phyloP scores from a whole-genome alignment of 345 rosid species.

The Crucihimalaya himalaica region DNA sequence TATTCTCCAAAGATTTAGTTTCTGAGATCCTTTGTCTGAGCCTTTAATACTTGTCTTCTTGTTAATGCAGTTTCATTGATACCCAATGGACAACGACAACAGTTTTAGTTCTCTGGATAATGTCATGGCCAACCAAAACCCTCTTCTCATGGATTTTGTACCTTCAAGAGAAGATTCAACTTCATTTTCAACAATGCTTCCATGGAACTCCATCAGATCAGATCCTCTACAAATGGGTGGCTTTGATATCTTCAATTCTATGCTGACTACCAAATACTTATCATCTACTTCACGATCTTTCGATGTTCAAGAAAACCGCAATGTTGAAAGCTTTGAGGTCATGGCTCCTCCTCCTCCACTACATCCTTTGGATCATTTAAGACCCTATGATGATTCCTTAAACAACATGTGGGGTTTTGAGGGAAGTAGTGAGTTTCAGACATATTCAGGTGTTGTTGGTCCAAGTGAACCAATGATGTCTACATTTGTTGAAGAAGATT shows the following conservation, averaged over 20 bases:
- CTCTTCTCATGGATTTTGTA: conserved; percentile 42
- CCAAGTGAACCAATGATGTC: conserved; percentile 53
- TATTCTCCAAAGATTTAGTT: conserved; percentile 31
- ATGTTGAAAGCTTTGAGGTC: conserved; percentile 22
- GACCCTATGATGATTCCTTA: conserved; percentile 37
- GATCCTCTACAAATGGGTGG: conserved; percentile 43
- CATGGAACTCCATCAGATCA: conserved; percentile 38
- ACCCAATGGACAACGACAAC: conserved; percentile 49
- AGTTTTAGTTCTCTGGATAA: conserved; percentile 46
- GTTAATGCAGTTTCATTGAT: conserved; percentile 32
- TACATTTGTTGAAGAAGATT: conserved; percentile 38
- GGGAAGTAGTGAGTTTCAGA: conserved; percentile 46
- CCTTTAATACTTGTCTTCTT: conserved; percentile 21
- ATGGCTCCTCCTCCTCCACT: conserved; percentile 33
- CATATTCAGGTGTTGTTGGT: conserved; percentile 41
- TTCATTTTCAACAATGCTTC: conserved; percentile 34
- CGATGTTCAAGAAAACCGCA: conserved; percentile 30
- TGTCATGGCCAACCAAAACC: conserved; percentile 41
- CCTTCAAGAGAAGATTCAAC: conserved; percentile 38
- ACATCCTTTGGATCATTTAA: conserved; percentile 27
- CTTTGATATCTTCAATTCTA: conserved; percentile 36
- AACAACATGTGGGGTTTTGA: conserved; percentile 40
- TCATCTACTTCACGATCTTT: conserved; percentile 34
- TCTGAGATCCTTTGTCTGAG: conserved; percentile 28
- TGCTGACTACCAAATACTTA: conserved; percentile 27